Evolutionary conservation across 495 filamentous ascomycete genomes (phyloP).

Genomic region (Cenococcum geophilum): DNA sequence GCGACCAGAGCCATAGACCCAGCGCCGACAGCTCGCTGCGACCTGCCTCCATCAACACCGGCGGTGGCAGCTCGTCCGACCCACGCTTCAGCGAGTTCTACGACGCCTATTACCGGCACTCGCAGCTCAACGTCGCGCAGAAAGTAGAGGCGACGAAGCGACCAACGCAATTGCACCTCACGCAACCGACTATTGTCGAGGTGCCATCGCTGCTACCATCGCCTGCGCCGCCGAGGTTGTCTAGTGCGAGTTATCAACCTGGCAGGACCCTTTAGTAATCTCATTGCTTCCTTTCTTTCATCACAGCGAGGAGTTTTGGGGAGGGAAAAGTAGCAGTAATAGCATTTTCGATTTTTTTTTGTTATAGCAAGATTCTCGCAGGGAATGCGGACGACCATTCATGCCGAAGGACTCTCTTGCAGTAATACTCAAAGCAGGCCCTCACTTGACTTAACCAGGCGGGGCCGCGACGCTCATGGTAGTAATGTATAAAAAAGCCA

Average conservation of each 20-base stretch:
- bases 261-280: constrained; percentile 7
- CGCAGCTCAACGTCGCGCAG: constrained; percentile 10
- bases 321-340: too few relatives aligned
- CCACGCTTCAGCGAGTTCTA: constrained; percentile 29
- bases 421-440: too few relatives aligned
- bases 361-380: too few relatives aligned
- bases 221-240: constrained; percentile 5
- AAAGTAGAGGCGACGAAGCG: constrained; percentile 11
- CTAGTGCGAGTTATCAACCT: constrained; percentile 1
- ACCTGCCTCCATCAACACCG: constrained; percentile 5
- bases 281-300: neutral
- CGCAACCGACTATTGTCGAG: constrained; percentile 24
- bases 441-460: too few relatives aligned
- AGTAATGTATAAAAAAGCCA: too few relatives aligned
- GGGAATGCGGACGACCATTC: too few relatives aligned
- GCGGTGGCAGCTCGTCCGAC: constrained; percentile 8
- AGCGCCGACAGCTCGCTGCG: constrained; percentile 15
- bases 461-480: too few relatives aligned
- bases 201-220: constrained; percentile 22
- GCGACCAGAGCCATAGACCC: neutral
- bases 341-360: too few relatives aligned
- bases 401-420: too few relatives aligned
- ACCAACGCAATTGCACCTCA: constrained; percentile 8
- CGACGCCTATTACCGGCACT: constrained; percentile 30
- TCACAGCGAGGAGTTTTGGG: constrained; percentile 8